A percentile compares a stretch with the other conserved stretches of the same genome.
Conservation (phyloP, 129 eudicot species). For the Lactuca sativa region DNA sequence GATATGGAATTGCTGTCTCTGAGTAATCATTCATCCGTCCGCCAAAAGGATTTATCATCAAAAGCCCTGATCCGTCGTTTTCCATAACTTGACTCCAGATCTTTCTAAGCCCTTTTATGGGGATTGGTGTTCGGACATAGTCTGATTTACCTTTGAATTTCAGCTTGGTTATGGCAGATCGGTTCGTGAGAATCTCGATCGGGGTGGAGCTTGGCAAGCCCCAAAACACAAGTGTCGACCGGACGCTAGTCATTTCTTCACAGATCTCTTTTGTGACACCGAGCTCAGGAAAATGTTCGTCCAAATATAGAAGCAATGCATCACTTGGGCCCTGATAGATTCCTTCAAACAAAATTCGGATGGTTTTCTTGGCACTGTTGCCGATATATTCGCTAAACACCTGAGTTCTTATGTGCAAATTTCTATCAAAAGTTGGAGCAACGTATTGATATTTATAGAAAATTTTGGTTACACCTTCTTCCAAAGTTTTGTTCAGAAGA, state of each 20-base stretch:
- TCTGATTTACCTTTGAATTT: conserved; percentile 2
- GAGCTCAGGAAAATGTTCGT: background rate
- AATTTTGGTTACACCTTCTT: conserved; percentile 5
- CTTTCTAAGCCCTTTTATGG: background rate
- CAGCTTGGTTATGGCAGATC: conserved; percentile 7
- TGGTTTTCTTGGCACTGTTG: conserved; percentile 10
- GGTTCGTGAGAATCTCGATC: conserved; percentile 1
- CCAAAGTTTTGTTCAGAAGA: background rate
- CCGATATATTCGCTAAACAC: background rate
- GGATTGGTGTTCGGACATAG: background rate
- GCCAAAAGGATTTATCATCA: conserved; percentile 18
- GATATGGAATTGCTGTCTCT: conserved; percentile 12
- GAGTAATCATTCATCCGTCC: conserved; percentile 14
- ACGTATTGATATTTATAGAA: conserved; percentile 9
- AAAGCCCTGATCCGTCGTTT: background rate
- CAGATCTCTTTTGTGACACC: background rate
- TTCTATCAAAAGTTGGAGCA: background rate
- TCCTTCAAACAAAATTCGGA: background rate
- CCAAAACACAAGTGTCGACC: background rate
- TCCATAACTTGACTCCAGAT: conserved; percentile 18
- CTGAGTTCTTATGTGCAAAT: conserved; percentile 9
- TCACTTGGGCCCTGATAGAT: conserved; percentile 12
- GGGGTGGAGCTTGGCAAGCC: background rate
- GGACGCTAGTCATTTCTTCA: conserved; percentile 4
- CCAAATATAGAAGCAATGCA: conserved; percentile 2